Conservation (phyloP, 768 basidiomycete genomes). For the Udeniomyces megalosporus region DNA sequence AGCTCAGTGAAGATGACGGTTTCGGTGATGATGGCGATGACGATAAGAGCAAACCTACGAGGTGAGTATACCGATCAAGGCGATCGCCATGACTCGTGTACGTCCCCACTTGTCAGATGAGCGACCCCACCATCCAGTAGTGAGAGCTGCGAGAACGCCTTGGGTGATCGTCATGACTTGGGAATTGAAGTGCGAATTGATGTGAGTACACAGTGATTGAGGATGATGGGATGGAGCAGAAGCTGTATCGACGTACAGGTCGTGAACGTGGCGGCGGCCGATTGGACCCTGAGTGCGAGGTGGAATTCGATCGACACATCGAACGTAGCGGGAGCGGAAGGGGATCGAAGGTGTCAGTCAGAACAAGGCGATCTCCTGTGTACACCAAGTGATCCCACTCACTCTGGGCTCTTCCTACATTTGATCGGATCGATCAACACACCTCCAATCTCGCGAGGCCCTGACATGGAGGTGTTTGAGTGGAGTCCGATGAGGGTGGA, state of each 20-base stretch:
- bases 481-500: neutral
- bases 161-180: constrained; percentile 57
- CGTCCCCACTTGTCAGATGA: constrained; percentile 61
- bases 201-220: neutral
- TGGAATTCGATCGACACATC: too few relatives aligned
- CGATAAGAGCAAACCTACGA: constrained; percentile 24
- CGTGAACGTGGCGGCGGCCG: constrained; percentile 8
- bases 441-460: neutral
- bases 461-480: neutral
- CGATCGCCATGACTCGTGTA: constrained; percentile 51
- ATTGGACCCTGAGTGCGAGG: constrained; percentile 1
- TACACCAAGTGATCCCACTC: neutral
- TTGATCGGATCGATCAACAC: constrained; percentile 7
- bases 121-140: constrained; percentile 75
- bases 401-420: constrained; percentile 13
- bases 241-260: neutral
- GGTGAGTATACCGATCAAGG: constrained; percentile 47
- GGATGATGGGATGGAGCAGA: neutral
- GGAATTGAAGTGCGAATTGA: too few relatives aligned
- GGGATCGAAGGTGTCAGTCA: too few relatives aligned
- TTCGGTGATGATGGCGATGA: neutral
- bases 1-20: neutral
- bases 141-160: constrained; percentile 62
- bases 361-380: too few relatives aligned
- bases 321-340: too few relatives aligned